Evolutionary conservation across 495 filamentous ascomycete genomes (phyloP), one percentile per base, ranked within the genome.

Genomic region (Neurospora sp.): DNA sequence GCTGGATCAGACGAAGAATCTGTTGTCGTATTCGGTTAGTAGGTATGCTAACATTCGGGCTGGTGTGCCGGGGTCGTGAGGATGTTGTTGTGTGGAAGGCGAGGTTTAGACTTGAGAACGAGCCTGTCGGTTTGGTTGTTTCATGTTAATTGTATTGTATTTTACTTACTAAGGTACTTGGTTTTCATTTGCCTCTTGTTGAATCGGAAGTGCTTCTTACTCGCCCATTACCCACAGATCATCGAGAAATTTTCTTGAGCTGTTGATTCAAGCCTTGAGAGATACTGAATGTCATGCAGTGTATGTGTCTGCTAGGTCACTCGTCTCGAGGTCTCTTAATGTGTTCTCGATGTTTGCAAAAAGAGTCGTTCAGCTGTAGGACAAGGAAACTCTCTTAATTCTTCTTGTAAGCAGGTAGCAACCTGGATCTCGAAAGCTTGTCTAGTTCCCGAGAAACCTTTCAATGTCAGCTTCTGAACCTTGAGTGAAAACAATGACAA

Each of bases 11-110:
- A 84, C 81, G n/a, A 72, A 77, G 40, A 95, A 95, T 75, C 84
- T 85, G 72, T 76, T 94, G 38, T 69, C 76, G 3, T 94, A 89
- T 77, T 90, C 91, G 37, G 87, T 84, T 35, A 92, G 90, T 75
- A 88, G 89, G 81, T 94, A 91, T 78, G 88, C 88, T 69, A 95
- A 94, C 76, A 79, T 94, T 74, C 82, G 83, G 73, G 77, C 79
- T 41, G 87, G 90, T 4, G 78, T 86, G 80, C 79, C 82, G n/a
- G 48, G 20, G 4, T 70, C 20, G 31, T 44, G 38, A 45, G 27
- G 72, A 16, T 61, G 22, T 59, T 35, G n/a, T 17, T 69, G 1
- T 12, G 17, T 3, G 31, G 39, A 12, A 44, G 22, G 27, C 53
- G 3, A 1, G 27, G 27, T 17, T 65, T 7, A 37, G 40, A 31